Base-by-base conservation (phyloP, 768 basidiomycete genomes). In the Trametes gibbosa region DNA sequence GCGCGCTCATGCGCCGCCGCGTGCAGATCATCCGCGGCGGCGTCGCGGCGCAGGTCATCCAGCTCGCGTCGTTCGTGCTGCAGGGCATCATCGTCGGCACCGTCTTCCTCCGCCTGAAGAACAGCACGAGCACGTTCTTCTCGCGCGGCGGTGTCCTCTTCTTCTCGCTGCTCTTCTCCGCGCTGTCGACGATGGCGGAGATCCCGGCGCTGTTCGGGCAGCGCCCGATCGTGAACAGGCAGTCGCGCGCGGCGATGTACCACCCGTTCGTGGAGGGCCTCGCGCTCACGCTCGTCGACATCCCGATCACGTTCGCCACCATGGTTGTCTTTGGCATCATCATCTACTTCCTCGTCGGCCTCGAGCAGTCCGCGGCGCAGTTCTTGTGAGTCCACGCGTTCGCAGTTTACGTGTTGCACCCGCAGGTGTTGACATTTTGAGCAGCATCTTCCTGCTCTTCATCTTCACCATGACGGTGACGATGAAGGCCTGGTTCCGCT, bases 71-170 rank as follows among this genome's bases (percentile, higher is more conserved):
- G 10, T 86, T 83, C 68, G 64, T 84, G 29, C 74, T 84, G 62
- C 80, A 83, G 61, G 77, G 78, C 39, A 65, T 79, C 48, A 77
- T 82, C 53, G 78, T 86, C 50, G 88, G 89, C 25, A 84, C 83
- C 0, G 80, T 89, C 27, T 92, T 89, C 76, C 76, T 83, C 57
- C 74, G 79, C 9, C 72, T 84, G 34, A 76, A 81, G 0, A 74
- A 81, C 16, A 73, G 75, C 9, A 89, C 89, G 0, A 70, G 76
- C 14, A 83, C 82, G 12, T 86, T 81, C 68, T 91, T 89, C 76
- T 84, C 86, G n/a, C 82, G 90, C 19, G 89, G 89, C 40, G 85
- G 90, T 73, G 77, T 87, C 23, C 75, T 93, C 19, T 92, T 89
- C 80, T 90, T 91, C 81, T 86, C 85, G 1, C 69, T 87, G 5